A percentile compares a stretch with the other conserved stretches of the same genome.
Conservation (phyloP, 2,329 filamentous ascomycete genomes). For the Scytalidium sp. region DNA sequence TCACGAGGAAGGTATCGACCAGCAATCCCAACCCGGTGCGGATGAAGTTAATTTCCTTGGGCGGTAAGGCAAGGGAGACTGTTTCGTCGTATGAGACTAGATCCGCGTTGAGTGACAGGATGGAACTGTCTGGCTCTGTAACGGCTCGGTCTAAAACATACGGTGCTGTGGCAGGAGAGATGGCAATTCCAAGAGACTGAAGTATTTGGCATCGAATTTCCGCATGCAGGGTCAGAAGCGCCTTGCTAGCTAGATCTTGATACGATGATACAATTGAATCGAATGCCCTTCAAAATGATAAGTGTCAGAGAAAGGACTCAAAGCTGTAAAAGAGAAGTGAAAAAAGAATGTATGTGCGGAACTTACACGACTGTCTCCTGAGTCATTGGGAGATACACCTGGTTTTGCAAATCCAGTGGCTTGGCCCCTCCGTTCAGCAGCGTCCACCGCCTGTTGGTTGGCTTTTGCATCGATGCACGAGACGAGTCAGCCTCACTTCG, state of each 20-base stretch:
- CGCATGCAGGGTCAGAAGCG: slow-evolving; percentile 82
- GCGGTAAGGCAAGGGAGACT: slow-evolving; percentile 67
- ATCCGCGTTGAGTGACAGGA: slow-evolving; percentile 80
- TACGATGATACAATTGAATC: slow-evolving; percentile 84
- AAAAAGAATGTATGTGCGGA: background rate
- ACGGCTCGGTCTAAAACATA: slow-evolving; percentile 70
- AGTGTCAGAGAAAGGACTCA: slow-evolving; percentile 1
- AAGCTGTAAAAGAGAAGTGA: background rate
- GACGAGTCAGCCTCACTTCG: slow-evolving; percentile 67
- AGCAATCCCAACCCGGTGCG: slow-evolving; percentile 73
- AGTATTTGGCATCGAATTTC: slow-evolving; percentile 85
- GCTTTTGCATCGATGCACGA: slow-evolving; percentile 29
- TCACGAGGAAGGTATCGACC: slow-evolving; percentile 75
- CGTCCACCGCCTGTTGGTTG: slow-evolving; percentile 72
- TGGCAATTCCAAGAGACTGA: slow-evolving; percentile 66
- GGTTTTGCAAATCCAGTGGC: slow-evolving; percentile 56
- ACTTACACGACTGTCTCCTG: slow-evolving; percentile 76
- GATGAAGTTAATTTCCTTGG: slow-evolving; percentile 71
- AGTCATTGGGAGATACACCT: slow-evolving; percentile 84
- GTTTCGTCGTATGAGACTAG: slow-evolving; percentile 88
- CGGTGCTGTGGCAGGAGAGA: slow-evolving; percentile 57
- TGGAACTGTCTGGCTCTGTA: slow-evolving; percentile 72
- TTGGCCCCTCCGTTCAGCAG: slow-evolving; percentile 64
- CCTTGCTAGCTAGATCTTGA: slow-evolving; percentile 72
- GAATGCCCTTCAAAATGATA: slow-evolving; percentile 58